Evolutionary conservation across 2,329 filamentous ascomycete genomes (phyloP), one percentile per base, ranked within the genome.

Genomic region (Fusarium stilboides): DNA sequence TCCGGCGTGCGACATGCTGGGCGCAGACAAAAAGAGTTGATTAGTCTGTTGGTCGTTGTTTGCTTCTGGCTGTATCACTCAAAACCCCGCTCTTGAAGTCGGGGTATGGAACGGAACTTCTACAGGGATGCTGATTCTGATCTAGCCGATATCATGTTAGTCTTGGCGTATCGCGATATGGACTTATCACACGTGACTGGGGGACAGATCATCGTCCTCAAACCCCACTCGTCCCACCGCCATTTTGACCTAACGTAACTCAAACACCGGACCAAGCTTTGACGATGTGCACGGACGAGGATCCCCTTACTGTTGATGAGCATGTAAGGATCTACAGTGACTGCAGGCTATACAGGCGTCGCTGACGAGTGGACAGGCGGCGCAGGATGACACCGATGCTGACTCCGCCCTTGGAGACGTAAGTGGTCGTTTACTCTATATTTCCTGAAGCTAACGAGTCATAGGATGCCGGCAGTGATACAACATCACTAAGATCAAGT

Each of bases 321-420:
- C 28, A 47, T 47, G 51, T 54, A 34, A 47, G 31, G 9, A 36
- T 20, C 14, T n/a, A 2, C 5, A 19, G 5, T 13, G 14, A 17
- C 51, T 10, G 3, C 12, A 5, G 15, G 3, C 17, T 3, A 4
- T 20, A 1, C 9, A 19, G 10, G 6, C 14, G 14, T 33, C 13
- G n/a, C 43, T 46, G 9, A 46, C n/a, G 1, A 14, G 26, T 46
- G 26, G 5, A 17, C 3, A 54, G 40, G n/a, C 31, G 1, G 40
- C 40, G 19, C 17, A 36, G 51, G 51, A 54, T 7, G 15, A 53
- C 17, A 19, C 2, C 6, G 56, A 46, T 4, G 40, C 17, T n/a
- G 51, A 59, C 26, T 59, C 56, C 22, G 39, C 51, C 5, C 5
- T 57, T 5, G 51, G 51, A 12, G 33, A 33, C 12, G 56, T 59